Evolutionary conservation across 1,284 basidiomycete species (phyloP).

Genomic region (Sanguinoderma infundibulare): DNA sequence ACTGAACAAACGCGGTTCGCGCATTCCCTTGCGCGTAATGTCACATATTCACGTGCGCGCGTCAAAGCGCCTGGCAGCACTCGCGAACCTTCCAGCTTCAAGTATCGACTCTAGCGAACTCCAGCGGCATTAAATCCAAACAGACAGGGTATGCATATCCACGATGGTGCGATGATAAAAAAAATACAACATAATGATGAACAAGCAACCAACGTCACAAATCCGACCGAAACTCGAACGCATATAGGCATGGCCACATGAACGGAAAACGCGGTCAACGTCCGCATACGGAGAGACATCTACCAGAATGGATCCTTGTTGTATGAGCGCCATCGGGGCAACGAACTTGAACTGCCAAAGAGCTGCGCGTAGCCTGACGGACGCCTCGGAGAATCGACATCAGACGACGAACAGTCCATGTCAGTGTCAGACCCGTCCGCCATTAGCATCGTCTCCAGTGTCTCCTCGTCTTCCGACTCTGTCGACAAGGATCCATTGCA

Average conservation of each 20-base stretch:
- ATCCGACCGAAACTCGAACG: no score
- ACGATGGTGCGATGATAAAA: background rate
- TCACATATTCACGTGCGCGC: constrained; percentile 28
- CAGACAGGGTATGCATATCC: background rate
- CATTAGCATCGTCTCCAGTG: constrained; percentile 28
- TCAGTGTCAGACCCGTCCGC: constrained; percentile 18
- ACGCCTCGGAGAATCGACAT: constrained; percentile 10
- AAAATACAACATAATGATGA: background rate
- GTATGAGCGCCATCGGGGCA: background rate
- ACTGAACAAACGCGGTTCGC: constrained; percentile 25
- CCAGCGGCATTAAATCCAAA: no score
- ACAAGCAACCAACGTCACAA: background rate
- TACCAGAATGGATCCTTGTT: background rate
- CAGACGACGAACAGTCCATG: constrained; percentile 24
- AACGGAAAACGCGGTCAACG: background rate
- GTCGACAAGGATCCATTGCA: background rate
- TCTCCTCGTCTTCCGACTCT: constrained; percentile 24
- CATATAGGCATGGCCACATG: background rate
- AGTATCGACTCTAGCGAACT: no score
- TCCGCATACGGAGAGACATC: background rate
- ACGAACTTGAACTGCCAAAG: background rate
- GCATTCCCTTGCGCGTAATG: constrained; percentile 22
- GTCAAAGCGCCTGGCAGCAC: constrained; percentile 4
- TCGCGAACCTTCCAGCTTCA: background rate
- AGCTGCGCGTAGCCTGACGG: background rate